Base-by-base conservation (phyloP, 2,329 filamentous ascomycete genomes). In the Colletotrichum sidae region DNA sequence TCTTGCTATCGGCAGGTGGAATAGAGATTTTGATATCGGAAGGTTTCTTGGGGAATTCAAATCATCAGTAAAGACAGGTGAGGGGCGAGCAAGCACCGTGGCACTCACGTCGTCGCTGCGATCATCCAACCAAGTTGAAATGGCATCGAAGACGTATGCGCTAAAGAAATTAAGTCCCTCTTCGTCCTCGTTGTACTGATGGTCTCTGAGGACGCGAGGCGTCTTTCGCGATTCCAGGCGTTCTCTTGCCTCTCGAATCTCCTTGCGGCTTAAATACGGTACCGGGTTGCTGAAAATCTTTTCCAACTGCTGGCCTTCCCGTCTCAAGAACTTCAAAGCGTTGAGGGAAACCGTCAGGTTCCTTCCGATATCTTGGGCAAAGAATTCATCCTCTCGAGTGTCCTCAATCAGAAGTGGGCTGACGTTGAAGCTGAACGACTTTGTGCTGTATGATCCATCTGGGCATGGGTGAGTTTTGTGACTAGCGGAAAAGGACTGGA, bases 391-490 rank as follows among this genome's bases (percentile, higher is more conserved):
- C n/a, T 65, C 53, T 11, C 25, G 8, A 0, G 55, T 54, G 0
- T 56, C 46, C 4, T 61, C 58, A 3, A 70, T 52, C 6, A 76
- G 73, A 38, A 75, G 55, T 0, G 75, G 77, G 12, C 73, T 74
- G 11, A 79, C 63, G 12, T 70, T 62, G 41, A 75, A 74, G 52
- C 72, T 77, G 69, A 74, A 78, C 0, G 76, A 69, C 45, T 69
- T 68, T 0, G 70, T 70, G 8, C 49, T 49, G 17, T 76, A 75
- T 15, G 37, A 33, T 12, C 44, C 13, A 12, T 46, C 60, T 46
- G 49, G 70, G 67, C 68, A 42, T 53, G 47, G 6, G 42, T 12
- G 66, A 38, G 25, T 68, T 6, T n/a, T 39, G 3, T 38, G 41
- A 42, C 13, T 13, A 15, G 8, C 8, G 33, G 37, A 4, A 10